Base-by-base conservation (phyloP, 345 rosid genomes). In the Excoecaria cochinchinensis region DNA sequence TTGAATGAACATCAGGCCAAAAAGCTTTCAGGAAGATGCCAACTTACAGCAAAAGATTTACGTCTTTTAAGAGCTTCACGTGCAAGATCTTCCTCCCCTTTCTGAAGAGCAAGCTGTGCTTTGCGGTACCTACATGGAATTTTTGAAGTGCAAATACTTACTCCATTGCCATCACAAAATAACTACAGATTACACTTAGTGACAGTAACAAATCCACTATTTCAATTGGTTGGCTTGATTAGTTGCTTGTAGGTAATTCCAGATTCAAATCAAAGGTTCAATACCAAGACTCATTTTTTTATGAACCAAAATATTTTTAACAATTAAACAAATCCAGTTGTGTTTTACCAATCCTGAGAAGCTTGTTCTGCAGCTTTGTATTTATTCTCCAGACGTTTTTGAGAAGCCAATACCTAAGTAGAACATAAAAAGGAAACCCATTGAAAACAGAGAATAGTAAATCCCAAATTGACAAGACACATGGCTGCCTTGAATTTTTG, bases 51-150 rank as follows among this genome's bases (percentile, higher is more conserved):
- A 87, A 74, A 86, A 59, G 94, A 85, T 80, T 91, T 91, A 24
- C 97, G 92, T 76, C 97, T 86, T 84, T 91, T 91, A 40, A 91
- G 90, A 55, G 94, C 94, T 83, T 89, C 97, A 58, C 97, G 92
- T 72, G 97, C 97, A 69, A 91, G 93, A 86, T 88, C 94, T 82
- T 91, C 97, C 53, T 91, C 91, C 63, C 97, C 97, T 81, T 85
- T 91, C 57, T 86, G 84, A 72, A 91, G 94, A 79, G 97, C 94
- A 63, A 91, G 82, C 62, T 91, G 93, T 74, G 94, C 97, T 78
- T 84, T 89, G 5, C 90, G 91, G 68, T 91, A 91, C 97, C 97
- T 91, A 75, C 15, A 80, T 53, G 15, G 15, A 40, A 55, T 77
- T 75, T 31, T 24, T 19, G 48, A 25, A 40, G 8, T 36, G 22